Evolutionary conservation across 2,329 filamentous ascomycete species (phyloP), one percentile per base, ranked within the genome.

Genomic region (Pyricularia pennisetigena): DNA sequence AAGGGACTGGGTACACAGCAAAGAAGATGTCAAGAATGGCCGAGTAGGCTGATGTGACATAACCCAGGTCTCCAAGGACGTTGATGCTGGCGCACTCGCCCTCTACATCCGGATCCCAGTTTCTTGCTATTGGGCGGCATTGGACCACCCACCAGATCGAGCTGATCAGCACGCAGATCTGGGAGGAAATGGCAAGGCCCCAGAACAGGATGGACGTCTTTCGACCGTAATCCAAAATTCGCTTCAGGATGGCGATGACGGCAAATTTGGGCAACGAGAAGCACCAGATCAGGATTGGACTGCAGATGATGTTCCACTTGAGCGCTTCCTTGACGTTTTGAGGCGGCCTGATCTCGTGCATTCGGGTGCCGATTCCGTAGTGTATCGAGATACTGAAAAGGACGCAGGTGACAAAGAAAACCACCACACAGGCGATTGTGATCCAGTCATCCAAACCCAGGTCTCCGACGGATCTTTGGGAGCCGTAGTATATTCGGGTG

Each of bases 211-310:
- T 64, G 14, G 70, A 68, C 6, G 75, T 77, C 66, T 72, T 74
- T 29, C 54, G 71, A 10, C 75, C 74, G 66, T 74, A 77, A 32
- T 74, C 69, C 14, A 77, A 70, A 35, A 77, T 77, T 61, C 75
- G 74, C 59, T 76, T 72, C 6, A 77, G 70, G 8, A 72, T 75
- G 29, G 74, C 73, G 68, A 78, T 73, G 67, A 77, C 72, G 66
- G 75, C 75, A 61, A 76, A 77, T 57, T 77, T 78, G 2, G 76
- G 76, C 49, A 77, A 68, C 12, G 76, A 76, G 68, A 77, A 78
- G 65, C 73, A 72, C 76, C 75, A 77, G 68, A 77, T 74, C 16
- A 76, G 68, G 23, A 76, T 69, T 1, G 74, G 69, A 49, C 72
- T 75, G 67, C 75, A 75, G 57, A 78, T 74, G 35, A 71, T 73